Evolutionary conservation across 768 basidiomycete genomes (phyloP), one percentile per base, ranked within the genome.

Genomic region (Melanogaster broomeanus): DNA sequence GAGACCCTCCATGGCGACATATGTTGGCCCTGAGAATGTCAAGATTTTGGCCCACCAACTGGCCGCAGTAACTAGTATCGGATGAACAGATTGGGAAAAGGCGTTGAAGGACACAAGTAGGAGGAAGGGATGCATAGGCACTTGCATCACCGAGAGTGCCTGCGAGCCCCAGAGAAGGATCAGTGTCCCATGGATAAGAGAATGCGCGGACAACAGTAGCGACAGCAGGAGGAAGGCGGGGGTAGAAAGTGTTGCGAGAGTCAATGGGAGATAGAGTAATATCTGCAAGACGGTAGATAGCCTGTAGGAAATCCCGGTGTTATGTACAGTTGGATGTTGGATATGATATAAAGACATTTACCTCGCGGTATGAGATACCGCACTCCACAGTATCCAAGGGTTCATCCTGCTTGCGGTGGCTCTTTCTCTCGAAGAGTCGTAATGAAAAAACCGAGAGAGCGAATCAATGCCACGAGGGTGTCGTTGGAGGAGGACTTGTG

Each of bases 81-180:
- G 82, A 53, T 80, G 76, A 21, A 81, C 78, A 22, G 82, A 72
- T 19, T 84, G 77, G 2, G 89, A 82, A 69, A 91, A 92, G 33
- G 84, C 77, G 65, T 93, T 93, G 79, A 93, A 93, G 66, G 83
- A 89, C 51, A 93, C 81, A 43, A 93, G 84, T 38, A 93, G 83
- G 30, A 93, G 78, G 70, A 93, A 90, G 0, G 90, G 85, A 66
- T 93, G 90, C 76, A 91, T 84, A 9, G 91, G 91, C 28, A 93
- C 80, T 71, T 93, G 91, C 49, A 92, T 75, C 52, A 93, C 77
- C 13, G 88, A 84, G 45, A 93, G 76, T 13, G 82, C 79, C 41
- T 82, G 74, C 12, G 88, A 88, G 49, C 83, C 82, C 82, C 83
- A 88, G 51, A 90, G 58, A 37, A 88, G 76, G 52, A 82, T 74